Conservation (phyloP, 306 rosid species). For the Lagenaria siceraria region DNA sequence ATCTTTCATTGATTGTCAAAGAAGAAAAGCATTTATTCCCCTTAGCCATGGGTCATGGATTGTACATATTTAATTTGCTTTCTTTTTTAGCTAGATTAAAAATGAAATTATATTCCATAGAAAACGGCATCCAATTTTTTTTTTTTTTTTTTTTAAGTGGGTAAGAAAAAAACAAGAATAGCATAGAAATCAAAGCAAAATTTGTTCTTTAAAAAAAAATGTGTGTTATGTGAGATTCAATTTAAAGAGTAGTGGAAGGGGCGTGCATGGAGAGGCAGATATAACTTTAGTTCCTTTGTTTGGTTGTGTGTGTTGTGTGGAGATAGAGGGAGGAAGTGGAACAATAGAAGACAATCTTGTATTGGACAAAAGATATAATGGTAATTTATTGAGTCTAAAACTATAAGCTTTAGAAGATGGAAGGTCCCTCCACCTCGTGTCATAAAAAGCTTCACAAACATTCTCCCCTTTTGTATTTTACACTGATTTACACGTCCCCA, state of each 20-base stretch:
- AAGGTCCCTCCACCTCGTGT: conserved; percentile 40
- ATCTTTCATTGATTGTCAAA: conserved; percentile 71
- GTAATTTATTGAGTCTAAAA: neutral
- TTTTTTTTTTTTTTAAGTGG: neutral
- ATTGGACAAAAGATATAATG: neutral
- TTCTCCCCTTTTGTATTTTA: conserved; percentile 20
- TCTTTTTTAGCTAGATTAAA: neutral
- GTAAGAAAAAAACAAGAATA: neutral
- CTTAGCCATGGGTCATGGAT: neutral
- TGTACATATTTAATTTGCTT: neutral
- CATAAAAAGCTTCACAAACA: conserved; percentile 42
- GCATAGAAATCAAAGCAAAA: neutral
- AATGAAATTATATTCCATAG: neutral
- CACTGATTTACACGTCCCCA: conserved; percentile 33
- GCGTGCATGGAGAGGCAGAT: neutral
- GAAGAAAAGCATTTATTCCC: conserved; percentile 91
- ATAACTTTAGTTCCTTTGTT: conserved; percentile 42
- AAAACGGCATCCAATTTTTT: neutral
- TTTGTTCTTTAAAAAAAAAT: neutral
- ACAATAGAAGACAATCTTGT: conserved; percentile 6
- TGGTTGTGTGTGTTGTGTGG: conserved; percentile 29
- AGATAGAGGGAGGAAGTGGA: neutral
- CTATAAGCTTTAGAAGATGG: neutral
- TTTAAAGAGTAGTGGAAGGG: neutral
- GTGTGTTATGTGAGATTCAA: neutral